Evolutionary conservation across 2,329 filamentous ascomycete genomes (phyloP).

Genomic region (Trichoderma atrobrunneum): DNA sequence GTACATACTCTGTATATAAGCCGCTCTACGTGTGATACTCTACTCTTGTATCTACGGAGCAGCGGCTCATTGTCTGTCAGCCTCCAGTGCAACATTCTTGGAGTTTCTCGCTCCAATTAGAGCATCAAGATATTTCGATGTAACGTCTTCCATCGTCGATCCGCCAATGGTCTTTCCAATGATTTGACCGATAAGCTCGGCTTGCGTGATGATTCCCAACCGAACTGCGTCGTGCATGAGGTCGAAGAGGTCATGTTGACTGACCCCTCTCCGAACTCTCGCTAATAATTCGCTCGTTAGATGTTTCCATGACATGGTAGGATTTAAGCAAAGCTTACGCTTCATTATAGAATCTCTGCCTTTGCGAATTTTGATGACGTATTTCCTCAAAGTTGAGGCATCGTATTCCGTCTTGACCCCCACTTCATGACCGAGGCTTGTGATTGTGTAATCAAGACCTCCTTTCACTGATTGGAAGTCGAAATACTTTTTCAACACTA

Average conservation of each 20-base stretch:
- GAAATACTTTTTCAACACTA: constrained; percentile 1
- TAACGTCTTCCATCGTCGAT: constrained; percentile 8
- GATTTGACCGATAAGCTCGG: constrained; percentile 4
- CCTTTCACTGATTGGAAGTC: neutral
- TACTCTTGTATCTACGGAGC: neutral
- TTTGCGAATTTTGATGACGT: constrained; percentile 12
- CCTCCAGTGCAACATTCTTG: neutral
- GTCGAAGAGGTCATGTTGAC: constrained; percentile 10
- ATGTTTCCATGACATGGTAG: neutral
- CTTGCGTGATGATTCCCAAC: constrained; percentile 7
- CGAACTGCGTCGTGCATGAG: constrained; percentile 14
- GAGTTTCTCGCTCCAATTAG: neutral
- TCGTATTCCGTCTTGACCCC: constrained; percentile 14
- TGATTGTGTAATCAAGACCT: constrained; percentile 11
- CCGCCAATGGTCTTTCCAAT: constrained; percentile 7
- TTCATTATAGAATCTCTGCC: neutral
- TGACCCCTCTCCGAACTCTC: neutral
- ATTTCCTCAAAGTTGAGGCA: neutral
- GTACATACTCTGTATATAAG: neutral
- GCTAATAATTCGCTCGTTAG: neutral
- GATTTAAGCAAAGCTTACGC: neutral
- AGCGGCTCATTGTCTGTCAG: neutral
- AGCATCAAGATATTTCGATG: neutral
- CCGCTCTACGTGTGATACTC: neutral
- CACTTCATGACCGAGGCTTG: constrained; percentile 9